Evolutionary conservation across 139 green algal genomes (phyloP), one percentile per base, ranked within the genome.

Genomic region (Chlorella sp.): DNA sequence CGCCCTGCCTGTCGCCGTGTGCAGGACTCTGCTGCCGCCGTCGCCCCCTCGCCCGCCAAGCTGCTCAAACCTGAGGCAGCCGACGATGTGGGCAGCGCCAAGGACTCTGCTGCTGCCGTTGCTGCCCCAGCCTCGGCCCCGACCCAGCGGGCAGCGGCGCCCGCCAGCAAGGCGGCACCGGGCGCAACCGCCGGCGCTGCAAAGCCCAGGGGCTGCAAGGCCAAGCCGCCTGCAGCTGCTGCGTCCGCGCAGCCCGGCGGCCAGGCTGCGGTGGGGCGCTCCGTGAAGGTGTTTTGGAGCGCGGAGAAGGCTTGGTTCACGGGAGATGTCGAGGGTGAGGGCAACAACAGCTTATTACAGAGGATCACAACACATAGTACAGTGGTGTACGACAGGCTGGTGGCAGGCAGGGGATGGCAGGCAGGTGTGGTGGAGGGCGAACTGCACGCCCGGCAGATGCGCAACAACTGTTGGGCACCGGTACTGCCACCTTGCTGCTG

Each of bases 281-380:
- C 91, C 14, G 69, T 96, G 24, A 79, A 89, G 57, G 91, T 97
- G 24, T 96, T 84, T 36, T 97, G 95, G 95, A 75, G 89, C 7
- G 90, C 92, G 42, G 95, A 97, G 14, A 26, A 94, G 11, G 92
- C 68, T 0, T 93, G 85, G 89, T 95, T 91, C 75, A 37, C 75
- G 15, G 94, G 84, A 5, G 39, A 81, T 39, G n/a, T 88, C 30
- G 7, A 57, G 39, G 82, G 82, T 76, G 48, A 3, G 80, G 5
- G n/a, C n/a, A n/a, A n/a, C n/a, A n/a, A n/a, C n/a, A n/a, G n/a
- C n/a, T n/a, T n/a, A n/a, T n/a, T n/a, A n/a, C n/a, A n/a, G n/a
- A n/a, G n/a, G n/a, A n/a, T n/a, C n/a, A n/a, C n/a, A n/a, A n/a
- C n/a, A n/a, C n/a, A n/a, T n/a, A n/a, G n/a, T n/a, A n/a, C n/a